phyloP scores from a whole-genome alignment of 1,139 yeast genomes.

The Candida gigantensis region DNA sequence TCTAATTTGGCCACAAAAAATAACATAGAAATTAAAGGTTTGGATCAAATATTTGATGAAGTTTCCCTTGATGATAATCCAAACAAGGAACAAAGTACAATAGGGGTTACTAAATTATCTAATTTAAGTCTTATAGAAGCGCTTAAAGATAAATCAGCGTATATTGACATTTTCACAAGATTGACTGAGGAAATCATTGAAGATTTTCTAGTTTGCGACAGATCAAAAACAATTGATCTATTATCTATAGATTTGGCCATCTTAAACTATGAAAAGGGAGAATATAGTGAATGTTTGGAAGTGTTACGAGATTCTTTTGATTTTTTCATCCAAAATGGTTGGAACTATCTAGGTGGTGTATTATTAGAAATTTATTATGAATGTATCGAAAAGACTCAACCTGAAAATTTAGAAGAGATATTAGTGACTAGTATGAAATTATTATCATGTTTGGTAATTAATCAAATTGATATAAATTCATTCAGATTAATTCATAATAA shows the following conservation, averaged over 20 bases:
- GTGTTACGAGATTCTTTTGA: constrained; percentile 69
- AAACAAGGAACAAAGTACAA: not conserved
- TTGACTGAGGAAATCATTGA: constrained; percentile 46
- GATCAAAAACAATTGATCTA: constrained; percentile 68
- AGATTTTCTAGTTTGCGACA: constrained; percentile 47
- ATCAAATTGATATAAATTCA: constrained; percentile 31
- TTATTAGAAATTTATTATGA: constrained; percentile 66
- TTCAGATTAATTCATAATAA: constrained; percentile 25
- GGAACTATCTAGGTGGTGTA: constrained; percentile 71
- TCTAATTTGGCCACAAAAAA: constrained; percentile 34
- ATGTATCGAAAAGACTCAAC: constrained; percentile 56
- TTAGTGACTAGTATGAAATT: constrained; percentile 36
- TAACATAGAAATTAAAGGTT: constrained; percentile 34
- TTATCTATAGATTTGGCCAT: constrained; percentile 82
- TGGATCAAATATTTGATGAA: constrained; percentile 26
- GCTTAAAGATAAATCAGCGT: constrained; percentile 17
- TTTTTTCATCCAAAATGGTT: constrained; percentile 65
- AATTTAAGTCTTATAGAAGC: constrained; percentile 6
- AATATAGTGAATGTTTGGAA: constrained; percentile 61
- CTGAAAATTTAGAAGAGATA: constrained; percentile 21
- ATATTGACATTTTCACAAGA: constrained; percentile 27
- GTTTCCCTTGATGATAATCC: constrained; percentile 19
- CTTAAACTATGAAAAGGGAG: constrained; percentile 57
- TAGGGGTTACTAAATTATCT: not conserved
- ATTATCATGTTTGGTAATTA: constrained; percentile 29